phyloP scores from a whole-genome alignment of 345 rosid species.

The Toxicodendron radicans region DNA sequence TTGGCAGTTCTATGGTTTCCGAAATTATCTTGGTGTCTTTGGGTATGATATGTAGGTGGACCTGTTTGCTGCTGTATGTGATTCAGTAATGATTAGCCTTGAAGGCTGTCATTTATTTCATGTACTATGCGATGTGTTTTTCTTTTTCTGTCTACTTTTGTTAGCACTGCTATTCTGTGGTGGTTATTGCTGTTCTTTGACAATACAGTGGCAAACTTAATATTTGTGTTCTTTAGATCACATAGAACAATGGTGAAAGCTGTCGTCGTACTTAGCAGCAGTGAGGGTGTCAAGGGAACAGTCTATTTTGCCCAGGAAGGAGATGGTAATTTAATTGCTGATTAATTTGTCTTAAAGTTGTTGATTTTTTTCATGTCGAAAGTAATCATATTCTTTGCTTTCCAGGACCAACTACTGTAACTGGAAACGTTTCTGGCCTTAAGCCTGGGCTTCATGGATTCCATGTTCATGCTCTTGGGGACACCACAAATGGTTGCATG shows the following conservation, averaged over 20 bases:
- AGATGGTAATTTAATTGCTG: slow-evolving; percentile 47
- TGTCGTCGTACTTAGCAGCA: slow-evolving; percentile 68
- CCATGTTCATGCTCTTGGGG: slow-evolving; percentile 98
- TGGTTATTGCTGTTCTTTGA: neutral
- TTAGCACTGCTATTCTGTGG: neutral
- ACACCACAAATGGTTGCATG: slow-evolving; percentile 98
- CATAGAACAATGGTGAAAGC: slow-evolving; percentile 82
- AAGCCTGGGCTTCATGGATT: slow-evolving; percentile 95
- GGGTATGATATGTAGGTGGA: neutral
- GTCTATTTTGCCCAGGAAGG: slow-evolving; percentile 75
- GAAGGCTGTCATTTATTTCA: neutral
- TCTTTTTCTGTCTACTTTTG: neutral
- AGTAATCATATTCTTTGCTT: neutral
- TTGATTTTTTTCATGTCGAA: slow-evolving; percentile 12
- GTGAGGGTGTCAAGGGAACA: slow-evolving; percentile 81
- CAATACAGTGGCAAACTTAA: neutral
- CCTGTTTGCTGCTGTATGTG: neutral
- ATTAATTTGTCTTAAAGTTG: neutral
- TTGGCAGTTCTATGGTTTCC: neutral
- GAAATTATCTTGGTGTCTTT: neutral
- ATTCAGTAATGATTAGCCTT: neutral
- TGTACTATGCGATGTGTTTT: neutral
- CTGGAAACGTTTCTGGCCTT: slow-evolving; percentile 78
- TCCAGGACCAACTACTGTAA: slow-evolving; percentile 73
- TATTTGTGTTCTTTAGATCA: slow-evolving; percentile 54